Percentiles rank a stretch among this genome's conserved stretches.
Conservation (phyloP, 1,139 yeast species). For the Saccharomycopsis phalli region DNA sequence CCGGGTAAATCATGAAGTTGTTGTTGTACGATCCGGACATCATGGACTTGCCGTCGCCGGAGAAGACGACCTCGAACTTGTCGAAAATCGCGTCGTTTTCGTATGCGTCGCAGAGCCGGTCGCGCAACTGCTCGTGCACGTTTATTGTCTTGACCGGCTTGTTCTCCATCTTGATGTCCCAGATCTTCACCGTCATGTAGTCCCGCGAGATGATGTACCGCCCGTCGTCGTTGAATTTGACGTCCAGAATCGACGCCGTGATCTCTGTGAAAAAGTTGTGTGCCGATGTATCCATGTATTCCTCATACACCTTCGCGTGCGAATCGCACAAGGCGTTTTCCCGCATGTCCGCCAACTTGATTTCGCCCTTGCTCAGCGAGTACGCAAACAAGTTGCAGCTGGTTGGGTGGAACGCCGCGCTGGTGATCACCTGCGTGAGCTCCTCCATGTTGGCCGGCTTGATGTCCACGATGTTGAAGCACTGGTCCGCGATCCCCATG, state of each 20-base stretch:
- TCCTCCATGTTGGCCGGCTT: conserved; percentile 99
- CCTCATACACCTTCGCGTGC: conserved; percentile 86
- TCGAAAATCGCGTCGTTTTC: conserved; percentile 98
- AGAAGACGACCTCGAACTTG: conserved; percentile 92
- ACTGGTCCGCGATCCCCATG: conserved; percentile 86
- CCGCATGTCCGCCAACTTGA: conserved; percentile 94
- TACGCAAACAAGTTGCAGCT: conserved; percentile 94
- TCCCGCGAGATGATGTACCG: conserved; percentile 92
- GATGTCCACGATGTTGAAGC: conserved; percentile 94
- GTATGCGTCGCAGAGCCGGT: conserved; percentile 90
- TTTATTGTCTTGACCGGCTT: conserved; percentile 91
- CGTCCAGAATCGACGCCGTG: conserved; percentile 90
- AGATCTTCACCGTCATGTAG: conserved; percentile 92
- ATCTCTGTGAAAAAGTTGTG: conserved; percentile 97
- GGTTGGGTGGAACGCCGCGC: conserved; percentile 92
- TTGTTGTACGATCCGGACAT: conserved; percentile 98
- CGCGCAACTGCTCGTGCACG: conserved; percentile 92
- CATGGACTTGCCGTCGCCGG: conserved; percentile 86
- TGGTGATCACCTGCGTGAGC: conserved; percentile 95
- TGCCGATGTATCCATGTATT: conserved; percentile 83
- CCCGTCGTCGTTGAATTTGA: conserved; percentile 87
- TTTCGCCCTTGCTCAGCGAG: conserved; percentile 93
- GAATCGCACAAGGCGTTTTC: conserved; percentile 89
- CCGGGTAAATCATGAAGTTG: conserved; percentile 94
- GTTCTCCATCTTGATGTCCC: conserved; percentile 98